Conservation (phyloP, 1,139 yeast genomes). For the Kluyveromyces sp. region DNA sequence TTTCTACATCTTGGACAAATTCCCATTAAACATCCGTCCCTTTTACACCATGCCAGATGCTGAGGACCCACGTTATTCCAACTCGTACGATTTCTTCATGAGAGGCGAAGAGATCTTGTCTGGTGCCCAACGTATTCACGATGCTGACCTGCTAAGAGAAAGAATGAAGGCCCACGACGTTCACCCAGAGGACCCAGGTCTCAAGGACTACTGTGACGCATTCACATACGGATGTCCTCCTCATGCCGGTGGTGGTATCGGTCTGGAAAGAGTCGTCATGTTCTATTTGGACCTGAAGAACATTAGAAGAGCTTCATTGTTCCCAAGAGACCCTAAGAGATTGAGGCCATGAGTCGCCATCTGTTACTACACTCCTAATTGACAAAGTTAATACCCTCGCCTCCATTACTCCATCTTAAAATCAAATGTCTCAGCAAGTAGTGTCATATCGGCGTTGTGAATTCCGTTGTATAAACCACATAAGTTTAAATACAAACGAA, state of each 20-base stretch:
- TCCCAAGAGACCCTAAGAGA: slow-evolving; percentile 98
- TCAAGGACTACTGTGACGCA: slow-evolving; percentile 85
- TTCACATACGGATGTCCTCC: slow-evolving; percentile 95
- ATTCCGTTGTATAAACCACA: too few relatives aligned
- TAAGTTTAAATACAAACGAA: too few relatives aligned
- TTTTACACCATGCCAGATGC: slow-evolving; percentile 99
- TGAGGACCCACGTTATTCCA: slow-evolving; percentile 82
- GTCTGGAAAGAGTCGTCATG: slow-evolving; percentile 97
- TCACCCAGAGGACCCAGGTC: slow-evolving; percentile 72
- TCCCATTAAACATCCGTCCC: slow-evolving; percentile 94
- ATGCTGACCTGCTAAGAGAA: slow-evolving; percentile 69
- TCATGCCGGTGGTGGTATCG: slow-evolving; percentile 99
- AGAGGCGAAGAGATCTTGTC: slow-evolving; percentile 98
- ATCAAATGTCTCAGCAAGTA: too few relatives aligned
- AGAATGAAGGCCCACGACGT: slow-evolving; percentile 81
- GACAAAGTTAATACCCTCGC: too few relatives aligned
- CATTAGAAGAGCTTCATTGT: slow-evolving; percentile 92
- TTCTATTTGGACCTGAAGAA: slow-evolving; percentile 93
- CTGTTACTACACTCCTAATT: too few relatives aligned
- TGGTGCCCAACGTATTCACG: slow-evolving; percentile 99
- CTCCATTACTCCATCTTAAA: too few relatives aligned
- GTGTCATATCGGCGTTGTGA: too few relatives aligned
- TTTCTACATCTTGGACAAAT: slow-evolving; percentile 94
- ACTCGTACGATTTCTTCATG: slow-evolving; percentile 98
- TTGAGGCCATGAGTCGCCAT: slow-evolving; percentile 56